Base-by-base conservation (phyloP, 441 rosid species). In the Erodium texanum region DNA sequence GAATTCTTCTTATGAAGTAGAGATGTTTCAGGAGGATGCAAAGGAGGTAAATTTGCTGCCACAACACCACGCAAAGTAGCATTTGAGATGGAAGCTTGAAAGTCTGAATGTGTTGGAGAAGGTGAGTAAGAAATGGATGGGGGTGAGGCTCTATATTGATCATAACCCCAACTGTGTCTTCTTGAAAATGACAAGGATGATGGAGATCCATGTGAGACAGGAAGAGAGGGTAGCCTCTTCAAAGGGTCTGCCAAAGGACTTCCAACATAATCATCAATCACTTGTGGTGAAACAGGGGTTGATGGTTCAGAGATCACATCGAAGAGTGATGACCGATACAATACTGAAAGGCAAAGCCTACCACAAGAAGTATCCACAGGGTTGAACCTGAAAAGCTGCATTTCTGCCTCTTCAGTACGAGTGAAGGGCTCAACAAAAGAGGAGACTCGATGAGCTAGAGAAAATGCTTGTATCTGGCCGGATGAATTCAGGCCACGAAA, bases 231-330 rank as follows among this genome's bases (percentile, higher is more conserved):
- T 36, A 94, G 83, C 72, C 86, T 87, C 79, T 80, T 94, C 19
- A 92, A 76, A 16, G 94, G 98, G 69, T 92, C 94, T 64, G 92
- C 92, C 77, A 89, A 80, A 41, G 97, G 97, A 76, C 99, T 92
- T 38, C 98, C 97, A 71, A 94, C 97, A 77, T 91, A 94, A 81
- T 92, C 89, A 0, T 86, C 85, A 64, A 94, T 94, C 78, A 94
- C 82, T 32, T 84, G 92, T 18, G 97, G 89, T 66, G 98, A 85
- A 76, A 94, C 74, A 16, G 91, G 91, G 14, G 97, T 83, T 24
- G 91, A 87, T 61, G 88, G 76, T 58, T 82, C 96, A 3, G 86
- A 92, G 70, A 81, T 84, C 19, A 85, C 79, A 74, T 89, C 99
- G 0, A 86, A 88, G 63, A 83, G 66, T 5, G 85, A 79, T 69